These are phyloP conservation scores for Curvularia sp. DNA, from an alignment of 2,329 filamentous ascomycete genomes.

Conservation along the genomic window DNA sequence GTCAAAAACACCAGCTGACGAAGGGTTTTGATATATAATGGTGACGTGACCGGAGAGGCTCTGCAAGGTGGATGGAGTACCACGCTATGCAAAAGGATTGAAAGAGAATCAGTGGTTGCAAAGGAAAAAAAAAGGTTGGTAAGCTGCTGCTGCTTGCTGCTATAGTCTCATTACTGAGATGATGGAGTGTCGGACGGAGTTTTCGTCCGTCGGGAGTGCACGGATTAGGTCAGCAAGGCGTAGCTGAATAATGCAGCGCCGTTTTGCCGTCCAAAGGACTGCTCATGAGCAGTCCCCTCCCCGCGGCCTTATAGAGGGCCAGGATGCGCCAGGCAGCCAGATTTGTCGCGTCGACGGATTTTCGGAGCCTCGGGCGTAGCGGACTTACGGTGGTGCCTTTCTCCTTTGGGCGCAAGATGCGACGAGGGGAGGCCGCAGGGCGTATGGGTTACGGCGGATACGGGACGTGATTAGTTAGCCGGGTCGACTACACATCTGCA, in stretches of 20 bases:
- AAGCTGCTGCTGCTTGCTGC: conserved; percentile 10
- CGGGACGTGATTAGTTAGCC: neutral
- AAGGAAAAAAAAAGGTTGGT: conserved; percentile 11
- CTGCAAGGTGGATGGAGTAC: neutral
- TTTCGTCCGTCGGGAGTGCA: conserved; percentile 21
- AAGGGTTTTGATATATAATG: conserved; percentile 17
- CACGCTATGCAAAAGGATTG: neutral
- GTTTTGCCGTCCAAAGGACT: conserved; percentile 11
- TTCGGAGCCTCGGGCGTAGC: conserved; percentile 6
- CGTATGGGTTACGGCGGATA: neutral
- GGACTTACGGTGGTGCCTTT: conserved; percentile 6
- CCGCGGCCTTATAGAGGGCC: conserved; percentile 13
- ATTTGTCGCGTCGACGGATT: neutral
- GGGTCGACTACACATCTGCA: neutral
- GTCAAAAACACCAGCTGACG: conserved; percentile 11
- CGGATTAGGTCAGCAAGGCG: conserved; percentile 22
- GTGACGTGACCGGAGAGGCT: neutral
- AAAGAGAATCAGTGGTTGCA: conserved; percentile 2
- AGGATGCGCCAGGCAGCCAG: conserved; percentile 20
- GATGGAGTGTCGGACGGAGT: conserved; percentile 16
- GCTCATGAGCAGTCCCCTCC: conserved; percentile 6
- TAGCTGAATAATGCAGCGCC: conserved; percentile 20
- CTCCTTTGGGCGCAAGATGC: conserved; percentile 15
- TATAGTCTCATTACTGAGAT: conserved; percentile 11
- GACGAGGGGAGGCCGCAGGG: neutral